Base-by-base conservation (phyloP, 164 flowering plant species). In the Tetracentron sinense region DNA sequence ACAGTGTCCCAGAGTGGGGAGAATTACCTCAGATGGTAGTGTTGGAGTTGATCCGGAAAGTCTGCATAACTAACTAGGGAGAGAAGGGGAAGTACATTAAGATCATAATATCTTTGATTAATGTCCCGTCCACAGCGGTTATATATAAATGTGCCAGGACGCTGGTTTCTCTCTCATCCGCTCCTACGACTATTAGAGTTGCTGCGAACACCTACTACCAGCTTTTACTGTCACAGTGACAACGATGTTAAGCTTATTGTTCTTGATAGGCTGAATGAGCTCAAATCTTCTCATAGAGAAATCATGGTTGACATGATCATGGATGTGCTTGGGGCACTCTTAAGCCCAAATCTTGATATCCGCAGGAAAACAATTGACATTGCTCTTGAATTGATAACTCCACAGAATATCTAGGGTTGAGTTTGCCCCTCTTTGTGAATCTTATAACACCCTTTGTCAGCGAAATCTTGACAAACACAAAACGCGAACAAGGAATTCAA, bases 221-320 rank as follows among this genome's bases (percentile, higher is more conserved):
- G 80, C 93, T 94, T 54, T 77, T 94, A 60, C 76, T 78, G 10
- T 90, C 98, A 2, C 98, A 93, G 97, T 61, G 98, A 93, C 65
- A 90, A 93, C 81, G 91, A 91, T 76, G 96, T 93, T 31, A 93
- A 93, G 77, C 97, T 90, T 42, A 91, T 93, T 58, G 85, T 93
- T 60, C 94, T 93, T 28, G 98, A 93, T 66, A 61, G 92, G 48
- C 74, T 93, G 54, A 86, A 80, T 69, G 98, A 90, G 79, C 89
- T 93, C n/a, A 90, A 83, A 72, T 55, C 84, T 52, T 85, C 90
- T 4, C 92, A 89, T 59, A 81, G 83, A 48, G 98, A 89, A 20
- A 79, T 93, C 35, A 84, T 93, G 98, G 84, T 93, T 57, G 98
- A 90, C 8, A 49, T 84, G 91, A 81, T 90, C 5, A 93, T 93